Conservation (phyloP, 176 grass and related monocot genomes). For the Lolium rigidum region DNA sequence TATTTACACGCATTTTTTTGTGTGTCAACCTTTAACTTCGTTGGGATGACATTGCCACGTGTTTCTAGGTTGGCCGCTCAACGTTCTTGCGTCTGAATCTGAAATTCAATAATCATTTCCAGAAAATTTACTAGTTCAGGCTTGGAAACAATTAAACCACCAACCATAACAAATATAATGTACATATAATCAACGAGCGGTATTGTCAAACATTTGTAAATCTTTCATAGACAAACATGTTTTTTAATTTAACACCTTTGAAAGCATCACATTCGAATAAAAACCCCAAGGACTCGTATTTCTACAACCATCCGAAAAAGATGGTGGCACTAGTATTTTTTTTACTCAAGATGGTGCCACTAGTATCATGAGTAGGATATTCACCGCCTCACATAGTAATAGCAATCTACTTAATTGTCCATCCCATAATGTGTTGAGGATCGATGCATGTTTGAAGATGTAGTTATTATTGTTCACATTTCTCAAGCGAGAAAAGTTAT, state of each 20-base stretch:
- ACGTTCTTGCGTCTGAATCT: not conserved
- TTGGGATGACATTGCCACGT: not conserved
- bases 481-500: too few species aligned
- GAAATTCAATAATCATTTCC: not conserved
- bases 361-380: too few species aligned
- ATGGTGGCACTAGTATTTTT: too few species aligned
- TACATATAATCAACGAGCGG: not conserved
- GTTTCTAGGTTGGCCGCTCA: not conserved
- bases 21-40: fast-evolving
- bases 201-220: not conserved
- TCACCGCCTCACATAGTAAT: too few species aligned
- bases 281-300: too few species aligned
- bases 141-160: not conserved
- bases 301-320: too few species aligned
- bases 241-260: not conserved
- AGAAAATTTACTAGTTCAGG: not conserved
- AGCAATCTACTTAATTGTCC: too few species aligned
- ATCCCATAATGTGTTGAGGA: too few species aligned
- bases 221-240: not conserved
- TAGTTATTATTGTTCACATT: too few species aligned
- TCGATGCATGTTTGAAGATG: too few species aligned
- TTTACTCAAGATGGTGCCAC: too few species aligned
- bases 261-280: too few species aligned
- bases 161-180: not conserved
- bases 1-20: not conserved